A percentile compares a stretch with the other conserved stretches of the same genome.
Conservation (phyloP, 208 protist genomes). For the Wallacemonas sp. region DNA sequence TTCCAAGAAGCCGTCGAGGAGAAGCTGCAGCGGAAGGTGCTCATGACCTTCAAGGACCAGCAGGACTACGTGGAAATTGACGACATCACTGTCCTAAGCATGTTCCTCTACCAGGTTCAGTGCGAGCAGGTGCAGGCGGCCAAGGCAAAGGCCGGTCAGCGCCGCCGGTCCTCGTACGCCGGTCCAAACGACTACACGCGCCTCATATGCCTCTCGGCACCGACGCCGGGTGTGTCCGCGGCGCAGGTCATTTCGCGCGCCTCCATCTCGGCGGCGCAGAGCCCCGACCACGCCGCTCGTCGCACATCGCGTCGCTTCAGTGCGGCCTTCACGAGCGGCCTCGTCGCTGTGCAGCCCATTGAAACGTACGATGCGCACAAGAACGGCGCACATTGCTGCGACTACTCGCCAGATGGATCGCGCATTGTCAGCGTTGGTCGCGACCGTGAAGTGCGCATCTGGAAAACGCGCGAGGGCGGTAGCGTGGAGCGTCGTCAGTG, state of each 20-base stretch:
- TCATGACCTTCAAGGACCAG: conserved; percentile 7
- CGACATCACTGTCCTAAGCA: neutral
- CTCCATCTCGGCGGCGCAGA: neutral
- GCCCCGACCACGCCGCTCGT: neutral
- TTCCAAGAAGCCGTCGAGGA: neutral
- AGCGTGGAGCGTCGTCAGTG: neutral
- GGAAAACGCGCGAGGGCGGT: conserved; percentile 6
- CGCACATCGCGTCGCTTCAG: neutral
- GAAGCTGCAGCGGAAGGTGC: conserved; percentile 1
- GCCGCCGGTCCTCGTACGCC: neutral
- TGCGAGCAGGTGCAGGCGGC: neutral
- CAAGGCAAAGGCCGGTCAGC: neutral
- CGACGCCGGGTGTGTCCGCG: neutral
- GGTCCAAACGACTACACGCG: neutral
- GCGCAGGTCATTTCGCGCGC: neutral
- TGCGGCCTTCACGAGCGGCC: neutral
- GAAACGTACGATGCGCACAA: conserved; percentile 19
- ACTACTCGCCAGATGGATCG: conserved; percentile 11
- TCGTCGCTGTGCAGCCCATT: neutral
- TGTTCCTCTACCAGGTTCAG: conserved; percentile 4
- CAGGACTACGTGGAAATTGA: neutral
- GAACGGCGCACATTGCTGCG: conserved; percentile 12
- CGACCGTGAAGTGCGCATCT: conserved; percentile 5
- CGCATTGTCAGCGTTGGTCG: conserved; percentile 6
- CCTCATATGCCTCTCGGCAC: neutral